These are phyloP conservation scores for Hippophae rhamnoides DNA, from an alignment of 306 rosid genomes.

Conservation along the genomic window DNA sequence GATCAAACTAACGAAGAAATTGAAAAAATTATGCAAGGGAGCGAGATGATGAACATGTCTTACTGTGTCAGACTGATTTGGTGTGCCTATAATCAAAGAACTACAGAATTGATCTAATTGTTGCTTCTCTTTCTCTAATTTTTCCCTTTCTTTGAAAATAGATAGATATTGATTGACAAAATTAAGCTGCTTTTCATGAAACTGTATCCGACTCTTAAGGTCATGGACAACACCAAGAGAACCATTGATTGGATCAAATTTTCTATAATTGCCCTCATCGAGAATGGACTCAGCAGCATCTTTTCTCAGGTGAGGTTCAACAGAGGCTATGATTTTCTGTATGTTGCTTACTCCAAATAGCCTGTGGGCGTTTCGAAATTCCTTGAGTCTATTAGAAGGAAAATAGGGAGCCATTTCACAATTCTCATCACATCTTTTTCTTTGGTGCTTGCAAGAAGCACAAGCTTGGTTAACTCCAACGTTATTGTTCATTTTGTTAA, in stretches of 20 bases:
- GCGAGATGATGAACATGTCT: neutral
- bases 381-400: neutral
- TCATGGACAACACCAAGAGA: constrained; percentile 1
- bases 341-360: constrained; percentile 21
- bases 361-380: constrained; percentile 15
- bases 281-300: constrained; percentile 16
- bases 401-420: constrained; percentile 24
- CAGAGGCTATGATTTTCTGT: constrained; percentile 1
- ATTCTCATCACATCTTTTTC: constrained; percentile 13
- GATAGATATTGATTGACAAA: constrained; percentile 8
- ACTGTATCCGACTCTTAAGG: neutral
- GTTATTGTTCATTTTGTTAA: neutral
- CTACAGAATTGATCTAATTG: no score
- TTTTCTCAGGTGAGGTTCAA: constrained; percentile 4
- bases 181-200: neutral
- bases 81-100: no score
- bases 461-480: constrained; percentile 7
- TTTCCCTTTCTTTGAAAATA: neutral
- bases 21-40: neutral
- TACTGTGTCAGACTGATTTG: neutral
- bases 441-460: constrained; percentile 22
- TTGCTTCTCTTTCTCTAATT: no score
- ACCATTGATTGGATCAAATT: constrained; percentile 15
- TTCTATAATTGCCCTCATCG: constrained; percentile 11
- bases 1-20: no score